A percentile compares a stretch with the other conserved stretches of the same genome.
Evolutionary conservation across 192 early-diverging fungal species (phyloP).

Genomic region (Piromyces sp.): DNA sequence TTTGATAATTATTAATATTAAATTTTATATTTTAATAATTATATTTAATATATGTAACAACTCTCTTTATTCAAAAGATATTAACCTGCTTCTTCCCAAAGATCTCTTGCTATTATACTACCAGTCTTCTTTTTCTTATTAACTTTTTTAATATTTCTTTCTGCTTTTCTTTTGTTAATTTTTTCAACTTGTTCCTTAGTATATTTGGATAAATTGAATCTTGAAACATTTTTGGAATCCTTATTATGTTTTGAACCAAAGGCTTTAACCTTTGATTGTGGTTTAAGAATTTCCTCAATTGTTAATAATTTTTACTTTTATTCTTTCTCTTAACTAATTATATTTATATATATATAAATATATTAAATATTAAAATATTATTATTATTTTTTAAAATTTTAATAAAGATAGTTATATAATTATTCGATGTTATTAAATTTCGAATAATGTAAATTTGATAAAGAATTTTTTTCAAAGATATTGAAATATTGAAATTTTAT

Average conservation of each 20-base stretch:
- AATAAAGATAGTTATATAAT: not conserved
- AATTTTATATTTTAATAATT: too few species aligned
- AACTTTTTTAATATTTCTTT: conserved; percentile 7
- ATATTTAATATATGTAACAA: not conserved
- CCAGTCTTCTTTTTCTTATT: conserved; percentile 13
- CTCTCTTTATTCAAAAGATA: not conserved
- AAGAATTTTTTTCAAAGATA: too few species aligned
- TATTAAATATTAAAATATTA: too few species aligned
- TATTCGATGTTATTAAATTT: too few species aligned
- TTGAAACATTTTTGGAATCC: not conserved
- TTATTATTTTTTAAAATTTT: too few species aligned
- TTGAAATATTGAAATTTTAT: not conserved
- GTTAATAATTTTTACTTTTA: conserved; percentile 33
- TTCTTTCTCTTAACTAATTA: conserved; percentile 20
- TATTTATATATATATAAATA: too few species aligned
- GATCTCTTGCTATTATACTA: not conserved
- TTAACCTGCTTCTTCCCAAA: not conserved
- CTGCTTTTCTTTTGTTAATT: conserved; percentile 8
- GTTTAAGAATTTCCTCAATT: conserved; percentile 69
- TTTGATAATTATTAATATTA: too few species aligned
- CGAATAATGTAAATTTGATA: too few species aligned
- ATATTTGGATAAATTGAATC: conserved; percentile 20
- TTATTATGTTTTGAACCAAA: not conserved
- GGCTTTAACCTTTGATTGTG: conserved; percentile 38
- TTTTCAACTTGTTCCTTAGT: conserved; percentile 15